Percentiles rank a stretch among this genome's conserved stretches.
Evolutionary conservation across 805 yeast genomes (phyloP).

Genomic region (Hanseniaspora singularis): DNA sequence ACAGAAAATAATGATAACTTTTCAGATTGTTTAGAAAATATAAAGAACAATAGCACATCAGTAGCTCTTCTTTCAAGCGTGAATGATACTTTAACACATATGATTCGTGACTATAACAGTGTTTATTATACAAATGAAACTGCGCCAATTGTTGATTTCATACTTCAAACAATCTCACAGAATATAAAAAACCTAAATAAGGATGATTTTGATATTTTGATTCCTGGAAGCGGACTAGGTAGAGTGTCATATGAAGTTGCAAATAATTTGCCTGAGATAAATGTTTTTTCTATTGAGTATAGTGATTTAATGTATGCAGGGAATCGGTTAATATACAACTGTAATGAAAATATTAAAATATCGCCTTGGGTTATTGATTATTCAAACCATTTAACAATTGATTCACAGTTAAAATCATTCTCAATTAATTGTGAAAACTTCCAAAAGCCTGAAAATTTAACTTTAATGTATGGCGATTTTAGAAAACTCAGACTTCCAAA

Average conservation of each 20-base stretch:
- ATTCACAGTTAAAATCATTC: constrained; percentile 41
- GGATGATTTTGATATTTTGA: constrained; percentile 41
- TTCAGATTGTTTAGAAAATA: not conserved
- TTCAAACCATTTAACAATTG: constrained; percentile 45
- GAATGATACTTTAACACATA: constrained; percentile 62
- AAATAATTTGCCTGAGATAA: constrained; percentile 29
- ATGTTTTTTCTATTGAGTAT: constrained; percentile 63
- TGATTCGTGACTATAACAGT: constrained; percentile 63
- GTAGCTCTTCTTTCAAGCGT: constrained; percentile 33
- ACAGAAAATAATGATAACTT: not conserved
- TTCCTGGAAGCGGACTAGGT: constrained; percentile 87
- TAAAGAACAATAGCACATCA: not conserved
- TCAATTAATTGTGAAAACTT: constrained; percentile 20
- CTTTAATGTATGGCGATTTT: constrained; percentile 52
- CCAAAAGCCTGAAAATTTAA: constrained; percentile 38
- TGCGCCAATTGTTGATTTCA: constrained; percentile 42
- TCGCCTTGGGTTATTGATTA: constrained; percentile 53
- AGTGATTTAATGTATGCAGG: constrained; percentile 66
- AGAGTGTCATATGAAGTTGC: constrained; percentile 56
- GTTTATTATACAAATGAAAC: constrained; percentile 38
- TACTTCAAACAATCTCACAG: constrained; percentile 24
- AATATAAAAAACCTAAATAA: constrained; percentile 21
- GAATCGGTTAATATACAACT: constrained; percentile 43
- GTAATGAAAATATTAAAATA: constrained; percentile 21
- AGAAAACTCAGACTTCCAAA: constrained; percentile 35